Percentiles rank a stretch among this genome's conserved stretches.
Evolutionary conservation across 371 early-diverging fungal species (phyloP).

Genomic region (Batkoa obscura): DNA sequence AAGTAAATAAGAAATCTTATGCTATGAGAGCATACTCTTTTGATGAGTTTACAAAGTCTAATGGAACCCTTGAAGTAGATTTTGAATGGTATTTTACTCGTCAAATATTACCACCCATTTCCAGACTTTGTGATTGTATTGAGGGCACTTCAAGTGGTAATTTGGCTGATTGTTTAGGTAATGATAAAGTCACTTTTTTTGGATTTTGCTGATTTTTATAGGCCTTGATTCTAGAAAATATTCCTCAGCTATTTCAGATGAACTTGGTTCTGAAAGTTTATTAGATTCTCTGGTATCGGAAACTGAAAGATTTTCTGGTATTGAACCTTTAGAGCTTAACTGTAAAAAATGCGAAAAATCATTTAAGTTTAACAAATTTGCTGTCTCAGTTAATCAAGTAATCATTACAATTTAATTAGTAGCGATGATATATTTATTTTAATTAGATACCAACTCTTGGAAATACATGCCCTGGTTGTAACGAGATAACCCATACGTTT

Average conservation of each 20-base stretch:
- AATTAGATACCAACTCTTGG: neutral
- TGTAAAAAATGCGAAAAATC: neutral
- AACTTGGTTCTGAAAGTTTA: neutral
- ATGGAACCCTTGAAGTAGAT: constrained; percentile 45
- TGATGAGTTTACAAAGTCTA: constrained; percentile 70
- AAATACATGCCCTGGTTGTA: neutral
- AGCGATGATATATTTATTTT: neutral
- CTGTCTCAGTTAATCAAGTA: neutral
- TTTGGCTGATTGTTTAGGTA: constrained; percentile 72
- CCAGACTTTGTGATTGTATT: constrained; percentile 73
- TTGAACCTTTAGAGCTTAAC: neutral
- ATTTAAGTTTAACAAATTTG: neutral
- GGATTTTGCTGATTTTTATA: too few species aligned
- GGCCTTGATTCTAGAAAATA: neutral
- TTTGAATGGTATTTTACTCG: constrained; percentile 91
- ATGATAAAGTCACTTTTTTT: constrained; percentile 2
- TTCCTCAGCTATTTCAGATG: neutral
- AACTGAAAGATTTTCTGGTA: neutral
- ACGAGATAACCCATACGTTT: neutral
- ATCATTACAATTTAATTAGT: neutral
- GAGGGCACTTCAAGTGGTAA: constrained; percentile 64
- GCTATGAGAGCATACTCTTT: constrained; percentile 78
- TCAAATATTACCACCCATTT: constrained; percentile 93
- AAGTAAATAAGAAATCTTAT: constrained; percentile 23
- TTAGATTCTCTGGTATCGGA: neutral